Percentiles rank a stretch among this genome's conserved stretches.
phyloP scores from a whole-genome alignment of 2,329 filamentous ascomycete genomes.

The Claviceps monticola region DNA sequence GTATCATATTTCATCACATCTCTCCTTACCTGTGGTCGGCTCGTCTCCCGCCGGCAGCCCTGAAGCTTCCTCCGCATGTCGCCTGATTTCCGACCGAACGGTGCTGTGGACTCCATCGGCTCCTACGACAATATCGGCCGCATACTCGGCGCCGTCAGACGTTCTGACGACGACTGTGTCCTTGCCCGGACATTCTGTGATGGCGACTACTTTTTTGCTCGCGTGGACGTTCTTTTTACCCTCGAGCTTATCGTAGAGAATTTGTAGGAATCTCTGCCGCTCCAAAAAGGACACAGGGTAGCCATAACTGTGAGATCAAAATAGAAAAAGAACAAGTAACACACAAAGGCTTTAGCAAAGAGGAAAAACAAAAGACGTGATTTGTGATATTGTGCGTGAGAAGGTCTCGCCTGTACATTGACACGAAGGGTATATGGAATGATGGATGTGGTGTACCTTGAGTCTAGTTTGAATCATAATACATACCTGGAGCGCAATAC shows the following conservation, averaged over 20 bases:
- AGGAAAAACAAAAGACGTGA: neutral
- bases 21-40: slow-evolving; percentile 9
- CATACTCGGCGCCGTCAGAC: slow-evolving; percentile 19
- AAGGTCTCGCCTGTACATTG: too few relatives aligned
- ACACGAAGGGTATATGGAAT: too few relatives aligned
- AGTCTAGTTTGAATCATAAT: neutral
- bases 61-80: slow-evolving; percentile 7
- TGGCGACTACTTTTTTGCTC: slow-evolving; percentile 7
- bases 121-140: slow-evolving; percentile 26
- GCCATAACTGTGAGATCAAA: slow-evolving; percentile 8
- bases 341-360: neutral
- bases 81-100: slow-evolving; percentile 12
- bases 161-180: slow-evolving; percentile 13
- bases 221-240: slow-evolving; percentile 14
- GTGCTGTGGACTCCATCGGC: slow-evolving; percentile 28
- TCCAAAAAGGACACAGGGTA: slow-evolving; percentile 22
- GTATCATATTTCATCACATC: neutral
- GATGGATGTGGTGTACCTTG: too few relatives aligned
- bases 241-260: slow-evolving; percentile 18
- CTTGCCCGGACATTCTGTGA: slow-evolving; percentile 3
- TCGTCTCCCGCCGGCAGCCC: slow-evolving; percentile 8
- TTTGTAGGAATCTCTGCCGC: slow-evolving; percentile 18
- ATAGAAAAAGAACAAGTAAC: neutral
- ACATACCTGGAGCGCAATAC: slow-evolving; percentile 4
- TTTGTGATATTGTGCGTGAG: neutral